phyloP scores from a whole-genome alignment of 176 grass and related monocot species.

The Musa acuminata region DNA sequence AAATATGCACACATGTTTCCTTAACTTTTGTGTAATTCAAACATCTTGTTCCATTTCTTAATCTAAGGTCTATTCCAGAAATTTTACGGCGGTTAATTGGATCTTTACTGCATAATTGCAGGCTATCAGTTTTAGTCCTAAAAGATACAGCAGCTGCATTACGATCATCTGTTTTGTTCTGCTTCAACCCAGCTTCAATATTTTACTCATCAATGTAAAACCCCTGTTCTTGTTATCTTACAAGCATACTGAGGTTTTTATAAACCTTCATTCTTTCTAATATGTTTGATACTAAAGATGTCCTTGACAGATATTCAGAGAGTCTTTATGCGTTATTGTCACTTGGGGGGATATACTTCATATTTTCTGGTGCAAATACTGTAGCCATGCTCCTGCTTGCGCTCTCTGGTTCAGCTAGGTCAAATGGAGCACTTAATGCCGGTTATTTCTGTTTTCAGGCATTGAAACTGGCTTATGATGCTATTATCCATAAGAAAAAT shows the following conservation, averaged over 20 bases:
- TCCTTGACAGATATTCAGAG: conserved; percentile 74
- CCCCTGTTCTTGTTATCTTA: conserved; percentile 18
- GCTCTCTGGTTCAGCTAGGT: conserved; percentile 87
- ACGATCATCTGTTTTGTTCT: conserved; percentile 58
- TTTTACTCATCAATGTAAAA: conserved; percentile 90
- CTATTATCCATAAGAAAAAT: conserved; percentile 48
- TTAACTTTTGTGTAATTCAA: not conserved
- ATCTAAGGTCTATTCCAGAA: too few relatives aligned
- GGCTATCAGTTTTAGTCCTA: conserved; percentile 58
- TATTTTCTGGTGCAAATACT: conserved; percentile 74
- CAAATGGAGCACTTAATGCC: conserved; percentile 94
- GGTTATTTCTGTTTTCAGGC: conserved; percentile 96
- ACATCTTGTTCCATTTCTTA: too few relatives aligned
- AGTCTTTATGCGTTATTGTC: conserved; percentile 71
- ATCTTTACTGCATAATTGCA: conserved; percentile 24
- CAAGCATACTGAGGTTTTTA: not conserved
- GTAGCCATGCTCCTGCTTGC: conserved; percentile 75
- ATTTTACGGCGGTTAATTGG: not conserved
- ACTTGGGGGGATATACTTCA: conserved; percentile 69
- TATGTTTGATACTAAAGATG: not conserved
- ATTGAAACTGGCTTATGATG: conserved; percentile 57
- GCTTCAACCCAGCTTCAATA: conserved; percentile 85
- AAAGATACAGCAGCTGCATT: conserved; percentile 53
- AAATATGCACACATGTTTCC: not conserved
- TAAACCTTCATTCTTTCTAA: not conserved